Conservation (phyloP, 164 flowering plant genomes). For the Tetracentron sinense region DNA sequence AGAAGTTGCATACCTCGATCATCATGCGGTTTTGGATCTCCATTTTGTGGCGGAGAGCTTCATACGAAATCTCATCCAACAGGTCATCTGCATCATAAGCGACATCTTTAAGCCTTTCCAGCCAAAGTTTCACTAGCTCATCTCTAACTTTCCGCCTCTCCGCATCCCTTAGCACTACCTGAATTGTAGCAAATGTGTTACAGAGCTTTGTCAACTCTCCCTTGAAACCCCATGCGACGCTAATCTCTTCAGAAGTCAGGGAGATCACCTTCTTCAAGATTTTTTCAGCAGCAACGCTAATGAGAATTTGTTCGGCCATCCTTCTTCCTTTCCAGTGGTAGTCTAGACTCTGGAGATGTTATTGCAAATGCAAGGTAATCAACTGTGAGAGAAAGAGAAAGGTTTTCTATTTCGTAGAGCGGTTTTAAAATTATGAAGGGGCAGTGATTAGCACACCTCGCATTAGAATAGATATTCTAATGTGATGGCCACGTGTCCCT, state of each 20-base stretch:
- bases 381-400: no score
- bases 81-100: slow-evolving; percentile 6
- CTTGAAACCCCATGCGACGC: neutral
- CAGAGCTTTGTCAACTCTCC: neutral
- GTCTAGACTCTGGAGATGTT: no score
- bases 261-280: neutral
- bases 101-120: neutral
- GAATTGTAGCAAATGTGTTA: neutral
- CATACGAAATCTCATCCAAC: neutral
- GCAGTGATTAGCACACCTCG: no score
- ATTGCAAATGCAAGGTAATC: no score
- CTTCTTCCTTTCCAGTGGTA: no score
- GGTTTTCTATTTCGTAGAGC: no score
- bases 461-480: no score
- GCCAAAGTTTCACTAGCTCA: neutral
- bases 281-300: no score
- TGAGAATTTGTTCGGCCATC: no score
- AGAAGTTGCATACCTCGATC: slow-evolving; percentile 5
- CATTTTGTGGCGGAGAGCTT: neutral
- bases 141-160: neutral
- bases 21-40: neutral
- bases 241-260: neutral
- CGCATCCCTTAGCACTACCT: no score
- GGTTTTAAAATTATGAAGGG: no score
- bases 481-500: no score